Evolutionary conservation across 306 rosid genomes (phyloP), one percentile per base, ranked within the genome.

Genomic region (Glycine tomentella): DNA sequence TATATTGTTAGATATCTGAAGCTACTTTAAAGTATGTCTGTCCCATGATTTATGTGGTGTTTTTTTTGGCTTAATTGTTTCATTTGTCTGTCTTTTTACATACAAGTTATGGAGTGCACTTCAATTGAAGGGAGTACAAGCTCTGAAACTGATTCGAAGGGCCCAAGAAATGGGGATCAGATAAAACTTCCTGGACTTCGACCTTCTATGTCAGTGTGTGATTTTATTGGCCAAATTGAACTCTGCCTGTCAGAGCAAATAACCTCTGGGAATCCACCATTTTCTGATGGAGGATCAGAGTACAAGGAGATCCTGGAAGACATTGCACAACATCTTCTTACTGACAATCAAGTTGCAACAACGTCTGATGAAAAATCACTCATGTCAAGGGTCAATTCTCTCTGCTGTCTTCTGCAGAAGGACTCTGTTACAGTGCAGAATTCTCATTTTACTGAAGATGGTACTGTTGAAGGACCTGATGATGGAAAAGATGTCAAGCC

Each of bases 371-470:
- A 94, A 84, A 90, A 84, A 51, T 92, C 91, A 51, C 89, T 94
- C 52, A 92, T 94, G 97, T 83, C 91, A 58, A 92, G 93, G 81
- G 97, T 94, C 84, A 85, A 91, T 77, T 94, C 98, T 79, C 96
- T 92, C 12, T 89, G 91, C 63, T 92, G 98, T 81, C 97, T 94
- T 79, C 69, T 94, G 83, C 97, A 94, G 70, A 88, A 91, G 86
- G 98, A 94, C 55, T 86, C 92, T 50, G 53, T 68, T 40, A 59
- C 84, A 33, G 80, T 74, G 12, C 90, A 75, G 64, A 85, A 65
- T 25, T 77, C 89, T 4, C 84, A 64, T 81, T 55, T 44, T 46
- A 57, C 64, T 0, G 86, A 83, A 10, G 88, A 69, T 58, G 50
- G 44, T 69, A 62, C 76, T 15, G 53, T 42, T 45, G 87, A 83